phyloP scores from a whole-genome alignment of 257 asterid genomes.

The Oldenlandia corymbosa region DNA sequence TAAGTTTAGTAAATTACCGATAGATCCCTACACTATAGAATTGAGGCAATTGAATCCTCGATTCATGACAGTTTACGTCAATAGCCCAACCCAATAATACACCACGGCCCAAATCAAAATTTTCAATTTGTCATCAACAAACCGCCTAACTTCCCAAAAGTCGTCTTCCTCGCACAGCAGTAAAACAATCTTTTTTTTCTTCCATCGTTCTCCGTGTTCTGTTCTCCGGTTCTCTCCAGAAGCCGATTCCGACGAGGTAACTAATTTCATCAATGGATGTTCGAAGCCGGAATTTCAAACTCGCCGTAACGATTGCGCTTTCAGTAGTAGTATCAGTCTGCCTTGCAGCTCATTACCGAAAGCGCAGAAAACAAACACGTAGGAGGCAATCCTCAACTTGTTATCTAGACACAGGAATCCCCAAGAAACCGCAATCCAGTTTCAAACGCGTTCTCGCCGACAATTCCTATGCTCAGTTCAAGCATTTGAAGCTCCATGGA shows the following conservation, averaged over 20 bases:
- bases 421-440: constrained; percentile 47
- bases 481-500: constrained; percentile 46
- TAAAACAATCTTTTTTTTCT: background rate
- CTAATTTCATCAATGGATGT: constrained; percentile 32
- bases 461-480: constrained; percentile 75
- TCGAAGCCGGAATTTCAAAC: constrained; percentile 25
- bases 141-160: background rate
- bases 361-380: constrained; percentile 17
- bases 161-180: background rate
- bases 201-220: background rate
- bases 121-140: background rate
- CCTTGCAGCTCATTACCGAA: constrained; percentile 28
- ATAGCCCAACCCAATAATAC: background rate
- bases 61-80: no score
- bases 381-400: constrained; percentile 28
- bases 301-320: constrained; percentile 38
- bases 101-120: background rate
- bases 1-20: no score
- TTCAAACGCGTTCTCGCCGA: constrained; percentile 79
- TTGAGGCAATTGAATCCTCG: no score
- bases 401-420: constrained; percentile 49
- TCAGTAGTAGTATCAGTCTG: constrained; percentile 48
- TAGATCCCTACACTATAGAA: no score
- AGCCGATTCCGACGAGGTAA: background rate
- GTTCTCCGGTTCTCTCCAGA: background rate